These are phyloP conservation scores for Beta lomatogona DNA, from an alignment of 179 eudicot genomes.

Conservation along the genomic window DNA sequence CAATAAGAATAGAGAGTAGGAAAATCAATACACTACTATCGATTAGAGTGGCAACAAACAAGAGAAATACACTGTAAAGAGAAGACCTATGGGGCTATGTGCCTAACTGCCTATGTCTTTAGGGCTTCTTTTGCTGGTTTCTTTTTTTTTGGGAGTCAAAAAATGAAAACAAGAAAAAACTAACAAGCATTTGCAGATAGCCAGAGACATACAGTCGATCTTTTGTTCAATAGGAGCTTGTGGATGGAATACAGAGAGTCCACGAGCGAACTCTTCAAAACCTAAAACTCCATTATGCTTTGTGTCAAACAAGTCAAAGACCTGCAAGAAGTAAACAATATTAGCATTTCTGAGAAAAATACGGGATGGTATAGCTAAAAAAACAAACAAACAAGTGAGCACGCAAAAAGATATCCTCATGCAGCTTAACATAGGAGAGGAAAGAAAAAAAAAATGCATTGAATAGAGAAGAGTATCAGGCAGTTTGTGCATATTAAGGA, in stretches of 20 bases:
- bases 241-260: constrained; percentile 96
- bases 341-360: not conserved
- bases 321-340: constrained; percentile 48
- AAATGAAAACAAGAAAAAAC: not conserved
- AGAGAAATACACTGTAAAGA: not conserved
- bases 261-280: constrained; percentile 97
- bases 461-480: not conserved
- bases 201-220: constrained; percentile 74
- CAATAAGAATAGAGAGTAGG: too few species aligned
- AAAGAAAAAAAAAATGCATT: not conserved
- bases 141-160: not conserved
- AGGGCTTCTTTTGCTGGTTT: not conserved
- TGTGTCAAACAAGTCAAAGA: constrained; percentile 96
- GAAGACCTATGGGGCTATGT: not conserved
- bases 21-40: not conserved
- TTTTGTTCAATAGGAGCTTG: constrained; percentile 93
- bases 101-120: not conserved
- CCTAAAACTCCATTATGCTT: constrained; percentile 93
- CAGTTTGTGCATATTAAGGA: not conserved
- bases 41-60: not conserved
- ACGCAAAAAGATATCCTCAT: constrained; percentile 5
- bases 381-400: not conserved
- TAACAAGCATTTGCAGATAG: constrained; percentile 7
- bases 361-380: not conserved
- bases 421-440: not conserved